Conservation (phyloP, 192 early-diverging fungal species). For the Backusella macrospora region DNA sequence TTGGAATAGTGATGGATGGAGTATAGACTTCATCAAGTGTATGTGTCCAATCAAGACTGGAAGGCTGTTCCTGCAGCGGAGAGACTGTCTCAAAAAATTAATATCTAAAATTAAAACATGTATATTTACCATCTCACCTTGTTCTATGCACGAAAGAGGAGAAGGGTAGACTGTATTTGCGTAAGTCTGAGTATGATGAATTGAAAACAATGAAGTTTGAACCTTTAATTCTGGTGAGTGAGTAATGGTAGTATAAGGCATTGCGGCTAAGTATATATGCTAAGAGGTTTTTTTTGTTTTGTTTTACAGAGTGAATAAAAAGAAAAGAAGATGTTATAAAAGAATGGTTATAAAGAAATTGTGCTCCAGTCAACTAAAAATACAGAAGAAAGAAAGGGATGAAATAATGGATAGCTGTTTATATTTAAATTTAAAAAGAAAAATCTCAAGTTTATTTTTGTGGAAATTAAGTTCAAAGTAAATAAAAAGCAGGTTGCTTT, state of each 20-base stretch:
- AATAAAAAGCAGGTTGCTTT: constrained; percentile 3
- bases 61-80: constrained; percentile 6
- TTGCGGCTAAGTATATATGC: neutral
- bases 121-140: neutral
- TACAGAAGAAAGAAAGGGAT: neutral
- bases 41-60: constrained; percentile 2
- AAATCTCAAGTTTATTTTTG: constrained; percentile 8
- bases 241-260: neutral
- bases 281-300: neutral
- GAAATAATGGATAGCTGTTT: neutral
- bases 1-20: neutral
- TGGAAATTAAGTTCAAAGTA: constrained; percentile 6
- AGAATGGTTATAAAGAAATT: constrained; percentile 2
- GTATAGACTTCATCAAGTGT: neutral
- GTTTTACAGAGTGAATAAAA: neutral
- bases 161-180: constrained; percentile 9
- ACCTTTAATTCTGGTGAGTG: constrained; percentile 4
- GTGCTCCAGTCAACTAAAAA: constrained; percentile 9
- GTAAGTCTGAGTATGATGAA: neutral
- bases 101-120: neutral
- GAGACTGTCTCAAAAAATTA: neutral
- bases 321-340: neutral
- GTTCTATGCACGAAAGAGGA: constrained; percentile 9
- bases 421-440: constrained; percentile 5
- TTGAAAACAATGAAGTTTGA: constrained; percentile 1